Evolutionary conservation across 805 yeast species (phyloP), one percentile per base, ranked within the genome.

Genomic region (Peterozyma xylosa): DNA sequence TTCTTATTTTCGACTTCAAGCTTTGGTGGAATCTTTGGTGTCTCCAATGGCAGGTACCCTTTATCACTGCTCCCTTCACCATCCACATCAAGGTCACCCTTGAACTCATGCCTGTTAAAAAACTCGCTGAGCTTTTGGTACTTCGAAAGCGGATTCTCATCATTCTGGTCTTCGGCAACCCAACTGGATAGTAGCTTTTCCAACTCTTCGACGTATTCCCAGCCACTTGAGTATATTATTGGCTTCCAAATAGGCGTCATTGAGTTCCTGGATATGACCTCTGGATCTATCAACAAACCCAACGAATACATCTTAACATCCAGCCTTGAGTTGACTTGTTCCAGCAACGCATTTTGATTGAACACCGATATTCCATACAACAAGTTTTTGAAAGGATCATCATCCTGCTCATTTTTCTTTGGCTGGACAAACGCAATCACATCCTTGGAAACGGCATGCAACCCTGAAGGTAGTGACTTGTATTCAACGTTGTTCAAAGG

Each of bases 381-480:
- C 11, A 62, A 45, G 3, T 43, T 32, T 13, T 27, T 33, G 1
- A 43, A 48, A 9, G 53, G 45, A 10, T 48, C 45, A 34, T 57
- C 60, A 9, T 43, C 48, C 34, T 54, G 51, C 35, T 52, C 49
- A 11, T 57, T 5, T 11, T 7, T 27, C 3, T 38, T 42, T 9
- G 67, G 62, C 6, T 66, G 57, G 2, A 68, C 71, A 58, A 82
- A 81, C 42, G 75, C 73, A 1, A 82, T 66, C 2, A 75, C 72
- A 53, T 82, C 89, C 11, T 53, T 45, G 16, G 58, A 57, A 2
- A 67, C 65, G 11, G 74, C 68, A 53, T 82, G 89, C 2, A 80
- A 63, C 1, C 90, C 88, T 0, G 86, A 78, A 0, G 89, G 89
- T 37, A 82, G 60, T n/a, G 80, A 66, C 50, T 78, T 75, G 60